A percentile compares a stretch with the other conserved stretches of the same genome.
phyloP scores from a whole-genome alignment of 768 basidiomycete species.

The Dendrothele bispora region DNA sequence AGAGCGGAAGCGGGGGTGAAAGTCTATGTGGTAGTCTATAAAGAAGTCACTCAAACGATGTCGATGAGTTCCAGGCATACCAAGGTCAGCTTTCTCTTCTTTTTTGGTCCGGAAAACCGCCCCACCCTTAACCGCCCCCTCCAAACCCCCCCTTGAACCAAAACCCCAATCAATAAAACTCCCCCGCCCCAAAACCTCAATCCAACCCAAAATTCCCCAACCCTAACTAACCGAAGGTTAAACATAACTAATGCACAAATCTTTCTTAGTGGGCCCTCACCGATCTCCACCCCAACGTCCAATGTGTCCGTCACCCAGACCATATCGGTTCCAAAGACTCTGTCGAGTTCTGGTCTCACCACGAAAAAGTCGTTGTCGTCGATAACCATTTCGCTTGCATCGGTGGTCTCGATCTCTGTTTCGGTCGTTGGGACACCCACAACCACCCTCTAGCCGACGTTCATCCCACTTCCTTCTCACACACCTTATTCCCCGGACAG shows the following conservation, averaged over 20 bases:
- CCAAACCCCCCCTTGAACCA: conserved; percentile 3
- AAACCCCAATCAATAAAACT: no score
- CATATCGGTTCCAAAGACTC: conserved; percentile 84
- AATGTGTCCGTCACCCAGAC: conserved; percentile 88
- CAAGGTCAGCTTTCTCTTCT: conserved; percentile 42
- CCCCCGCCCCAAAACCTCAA: no score
- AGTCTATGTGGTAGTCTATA: conserved; percentile 91
- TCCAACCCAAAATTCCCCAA: no score
- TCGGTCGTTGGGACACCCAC: conserved; percentile 96
- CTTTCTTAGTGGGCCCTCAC: conserved; percentile 58
- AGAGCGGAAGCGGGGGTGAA: conserved; percentile 94
- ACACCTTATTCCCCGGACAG: conserved; percentile 89
- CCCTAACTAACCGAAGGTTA: no score
- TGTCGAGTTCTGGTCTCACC: conserved; percentile 89
- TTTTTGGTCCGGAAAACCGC: no score
- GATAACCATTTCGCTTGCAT: conserved; percentile 86
- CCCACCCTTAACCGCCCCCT: not conserved
- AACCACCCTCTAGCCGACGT: conserved; percentile 89
- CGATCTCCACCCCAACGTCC: conserved; percentile 82
- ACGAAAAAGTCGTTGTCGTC: conserved; percentile 89
- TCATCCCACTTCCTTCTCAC: conserved; percentile 77
- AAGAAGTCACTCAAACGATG: conserved; percentile 96
- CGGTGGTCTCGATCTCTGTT: conserved; percentile 94
- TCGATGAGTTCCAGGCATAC: conserved; percentile 84
- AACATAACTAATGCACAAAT: no score